These are phyloP conservation scores for Conticribra guillardii DNA, from an alignment of 108 stramenopile genomes.

Conservation along the genomic window DNA sequence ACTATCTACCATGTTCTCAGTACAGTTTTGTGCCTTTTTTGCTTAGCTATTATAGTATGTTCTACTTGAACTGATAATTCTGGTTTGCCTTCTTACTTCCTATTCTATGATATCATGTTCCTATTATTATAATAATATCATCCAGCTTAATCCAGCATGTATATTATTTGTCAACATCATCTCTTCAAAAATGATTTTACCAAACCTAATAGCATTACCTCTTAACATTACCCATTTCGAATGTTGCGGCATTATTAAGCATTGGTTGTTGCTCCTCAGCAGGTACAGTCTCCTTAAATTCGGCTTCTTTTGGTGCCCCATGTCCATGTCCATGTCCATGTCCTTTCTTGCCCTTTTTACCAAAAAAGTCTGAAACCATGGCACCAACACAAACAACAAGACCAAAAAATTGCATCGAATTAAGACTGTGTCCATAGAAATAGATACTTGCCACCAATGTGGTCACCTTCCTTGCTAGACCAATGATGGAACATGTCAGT, in stretches of 20 bases:
- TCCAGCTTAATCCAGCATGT: no score
- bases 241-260: constrained; percentile 5
- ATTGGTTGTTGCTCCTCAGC: constrained; percentile 43
- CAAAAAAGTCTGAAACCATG: constrained; percentile 95
- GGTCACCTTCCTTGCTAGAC: constrained; percentile 93
- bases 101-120: no score
- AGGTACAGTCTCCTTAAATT: constrained; percentile 30
- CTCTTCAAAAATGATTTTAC: no score
- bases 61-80: no score
- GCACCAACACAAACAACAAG: constrained; percentile 82
- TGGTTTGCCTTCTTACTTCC: no score
- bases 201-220: no score
- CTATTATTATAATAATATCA: no score
- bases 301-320: constrained; percentile 4
- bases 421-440: constrained; percentile 92
- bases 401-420: constrained; percentile 81
- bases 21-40: no score
- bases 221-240: constrained; percentile 29
- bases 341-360: constrained; percentile 72
- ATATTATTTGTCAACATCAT: no score
- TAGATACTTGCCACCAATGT: constrained; percentile 94
- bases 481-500: constrained; percentile 95
- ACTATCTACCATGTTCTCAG: no score
- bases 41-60: no score
- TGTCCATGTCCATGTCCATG: constrained; percentile 52